Percentiles rank a stretch among this genome's conserved stretches.
Evolutionary conservation across 805 yeast genomes (phyloP).

Genomic region (Priceomyces melissophilus): DNA sequence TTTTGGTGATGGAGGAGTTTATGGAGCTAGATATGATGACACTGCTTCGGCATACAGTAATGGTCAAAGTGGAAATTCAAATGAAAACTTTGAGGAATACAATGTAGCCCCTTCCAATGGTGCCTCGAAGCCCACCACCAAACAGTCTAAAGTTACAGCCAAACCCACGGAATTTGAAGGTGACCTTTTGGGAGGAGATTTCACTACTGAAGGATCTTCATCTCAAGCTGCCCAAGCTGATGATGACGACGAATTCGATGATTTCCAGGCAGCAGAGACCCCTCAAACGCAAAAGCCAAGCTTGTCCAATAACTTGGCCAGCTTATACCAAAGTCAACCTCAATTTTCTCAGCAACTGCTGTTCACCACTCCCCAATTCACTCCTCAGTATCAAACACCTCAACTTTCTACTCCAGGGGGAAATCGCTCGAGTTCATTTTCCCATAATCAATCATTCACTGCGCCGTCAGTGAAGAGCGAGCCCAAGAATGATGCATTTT

Average conservation of each 20-base stretch:
- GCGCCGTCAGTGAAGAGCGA: constrained; percentile 40
- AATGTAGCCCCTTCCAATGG: constrained; percentile 37
- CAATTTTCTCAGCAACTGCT: constrained; percentile 8
- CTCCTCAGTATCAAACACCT: constrained; percentile 8
- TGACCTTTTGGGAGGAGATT: constrained; percentile 49
- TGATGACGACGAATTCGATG: constrained; percentile 79
- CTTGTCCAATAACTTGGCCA: constrained; percentile 13
- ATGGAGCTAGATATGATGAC: constrained; percentile 63
- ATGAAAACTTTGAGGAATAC: constrained; percentile 58
- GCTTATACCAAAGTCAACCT: constrained; percentile 20
- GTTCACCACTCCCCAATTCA: constrained; percentile 4
- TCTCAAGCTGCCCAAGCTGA: constrained; percentile 27
- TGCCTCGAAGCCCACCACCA: constrained; percentile 34
- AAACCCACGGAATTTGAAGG: constrained; percentile 28
- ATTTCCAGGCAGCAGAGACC: constrained; percentile 59
- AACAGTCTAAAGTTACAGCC: constrained; percentile 33
- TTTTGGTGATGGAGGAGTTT: constrained; percentile 71
- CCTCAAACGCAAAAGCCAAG: constrained; percentile 16
- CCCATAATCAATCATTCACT: constrained; percentile 12
- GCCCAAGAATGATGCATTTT: constrained; percentile 60
- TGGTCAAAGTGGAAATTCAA: constrained; percentile 29
- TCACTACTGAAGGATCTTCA: constrained; percentile 37
- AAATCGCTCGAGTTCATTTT: not conserved
- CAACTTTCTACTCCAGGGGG: constrained; percentile 1
- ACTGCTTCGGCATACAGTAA: constrained; percentile 42